phyloP scores from a whole-genome alignment of 1,284 basidiomycete species.

The Sporisorium sorghi region DNA sequence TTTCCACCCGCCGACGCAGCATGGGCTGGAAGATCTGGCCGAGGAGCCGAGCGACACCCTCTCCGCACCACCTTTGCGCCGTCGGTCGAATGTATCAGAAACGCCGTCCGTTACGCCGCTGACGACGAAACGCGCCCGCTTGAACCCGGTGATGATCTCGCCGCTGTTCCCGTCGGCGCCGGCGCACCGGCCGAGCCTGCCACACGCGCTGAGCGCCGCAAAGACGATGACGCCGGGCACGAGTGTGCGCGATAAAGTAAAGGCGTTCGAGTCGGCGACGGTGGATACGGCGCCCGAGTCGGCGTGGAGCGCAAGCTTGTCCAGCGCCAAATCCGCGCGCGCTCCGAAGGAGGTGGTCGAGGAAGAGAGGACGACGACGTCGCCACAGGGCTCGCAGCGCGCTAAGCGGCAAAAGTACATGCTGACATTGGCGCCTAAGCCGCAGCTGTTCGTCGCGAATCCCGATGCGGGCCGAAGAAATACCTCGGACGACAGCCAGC shows the following conservation, averaged over 20 bases:
- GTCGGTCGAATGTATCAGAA: constrained; percentile 41
- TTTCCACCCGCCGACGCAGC: constrained; percentile 12
- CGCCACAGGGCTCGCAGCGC: not conserved
- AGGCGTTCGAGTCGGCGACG: constrained; percentile 46
- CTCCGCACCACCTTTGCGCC: not conserved
- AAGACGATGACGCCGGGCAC: not conserved
- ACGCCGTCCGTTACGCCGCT: constrained; percentile 58
- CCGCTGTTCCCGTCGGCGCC: constrained; percentile 44
- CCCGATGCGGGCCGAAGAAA: constrained; percentile 29
- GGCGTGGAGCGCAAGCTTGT: constrained; percentile 30
- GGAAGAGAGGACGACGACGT: constrained; percentile 1
- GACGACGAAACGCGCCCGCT: constrained; percentile 58
- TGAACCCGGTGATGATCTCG: constrained; percentile 52
- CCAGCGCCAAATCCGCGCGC: constrained; percentile 17
- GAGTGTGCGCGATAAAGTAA: constrained; percentile 53
- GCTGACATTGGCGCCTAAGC: constrained; percentile 54
- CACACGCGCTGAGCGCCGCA: not conserved
- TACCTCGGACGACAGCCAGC: not conserved
- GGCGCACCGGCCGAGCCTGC: constrained; percentile 2
- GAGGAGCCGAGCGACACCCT: too few relatives aligned
- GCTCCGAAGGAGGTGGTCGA: not conserved
- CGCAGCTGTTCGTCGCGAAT: constrained; percentile 62
- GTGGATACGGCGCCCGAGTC: not conserved
- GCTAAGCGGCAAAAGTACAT: not conserved
- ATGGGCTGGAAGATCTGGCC: constrained; percentile 9